Base-by-base conservation (phyloP, 75 land plant genomes). In the Selaginella moellendorffii region DNA sequence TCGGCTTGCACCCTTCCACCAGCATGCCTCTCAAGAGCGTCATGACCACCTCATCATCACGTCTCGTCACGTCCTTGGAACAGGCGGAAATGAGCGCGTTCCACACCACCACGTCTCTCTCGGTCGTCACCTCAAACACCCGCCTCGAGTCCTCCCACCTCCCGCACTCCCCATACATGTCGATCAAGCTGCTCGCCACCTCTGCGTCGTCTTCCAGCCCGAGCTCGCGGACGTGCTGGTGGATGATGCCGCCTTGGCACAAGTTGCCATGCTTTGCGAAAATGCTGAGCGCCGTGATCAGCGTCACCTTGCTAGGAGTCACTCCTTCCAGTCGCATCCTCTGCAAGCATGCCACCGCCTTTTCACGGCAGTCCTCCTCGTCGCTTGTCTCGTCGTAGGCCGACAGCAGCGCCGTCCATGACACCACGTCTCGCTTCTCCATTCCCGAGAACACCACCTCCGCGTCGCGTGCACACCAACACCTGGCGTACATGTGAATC, bases 61-160 rank as follows among this genome's bases (percentile, higher is more conserved):
- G 46, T 36, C 46, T 36, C 5, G 5, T 5, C 14, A 14, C 14
- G 46, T 36, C 5, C 46, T 14, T 36, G 10, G 46, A 56, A 19
- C 59, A 56, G n/a, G 23, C 19, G 17, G 21, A 2, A 8, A 56
- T 56, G 17, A 56, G 5, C n/a, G 59, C 59, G n/a, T 25, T 56
- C 59, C 59, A 56, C 21, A 56, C 8, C 8, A 56, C 59, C 59
- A 56, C 59, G 24, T 56, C 59, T 56, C 59, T 19, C n/a, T 56
- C 59, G 9, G 17, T 19, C 8, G 24, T 2, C 24, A 8, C n/a
- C 24, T 56, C 59, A 56, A 56, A 56, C 25, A 56, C 59, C n/a
- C 17, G 9, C 8, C n/a, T 8, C 21, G 59, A 5, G 5, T 56
- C 59, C 59, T 56, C 59, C n/a, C 17, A n/a, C 17, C 59, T 56